Evolutionary conservation across 2,329 filamentous ascomycete genomes (phyloP), one percentile per base, ranked within the genome.

Genomic region (Fusarium anguioides): DNA sequence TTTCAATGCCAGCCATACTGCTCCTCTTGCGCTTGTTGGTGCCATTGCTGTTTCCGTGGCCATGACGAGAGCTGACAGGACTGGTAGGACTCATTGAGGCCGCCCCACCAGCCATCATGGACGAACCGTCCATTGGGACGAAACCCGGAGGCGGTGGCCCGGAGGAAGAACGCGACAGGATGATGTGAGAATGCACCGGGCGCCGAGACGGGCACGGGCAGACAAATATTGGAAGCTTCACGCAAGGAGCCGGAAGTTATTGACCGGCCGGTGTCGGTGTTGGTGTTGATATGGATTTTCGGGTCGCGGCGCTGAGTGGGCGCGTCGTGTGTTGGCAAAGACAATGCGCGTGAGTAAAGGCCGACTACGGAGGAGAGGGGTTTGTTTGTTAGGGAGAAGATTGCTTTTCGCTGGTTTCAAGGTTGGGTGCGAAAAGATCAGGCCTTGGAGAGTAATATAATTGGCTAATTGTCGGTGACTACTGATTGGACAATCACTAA

Each of bases 21-120:
- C 86, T 83, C 56, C 80, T 76, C 82, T 90, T 90, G 74, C 88
- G 82, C 81, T 90, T 90, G 64, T 80, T 73, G 68, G 74, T 60
- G 46, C 71, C 70, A 54, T 73, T 70, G 64, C 80, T 81, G 66
- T 81, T 83, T 66, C 79, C 83, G 70, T 71, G 70, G n/a, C 70
- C 70, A 35, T 83, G 82, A 67, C 84, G 83, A 68, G 82, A 79
- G 75, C 83, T 86, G 72, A 83, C 77, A 60, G 85, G 85, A 75
- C 84, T 86, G 68, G 83, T 86, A 74, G 85, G 85, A 75, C 84
- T 86, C 75, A 81, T 80, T 52, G 83, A 82, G 69, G 80, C 78
- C 66, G 80, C 81, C 76, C 81, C 82, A 76, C 79, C 78, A 72
- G 79, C 78, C 76, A 80, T 76, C 73, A 79, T 79, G 69, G 79